phyloP scores from a whole-genome alignment of 2,329 filamentous ascomycete species.

The Colletotrichum siamense region DNA sequence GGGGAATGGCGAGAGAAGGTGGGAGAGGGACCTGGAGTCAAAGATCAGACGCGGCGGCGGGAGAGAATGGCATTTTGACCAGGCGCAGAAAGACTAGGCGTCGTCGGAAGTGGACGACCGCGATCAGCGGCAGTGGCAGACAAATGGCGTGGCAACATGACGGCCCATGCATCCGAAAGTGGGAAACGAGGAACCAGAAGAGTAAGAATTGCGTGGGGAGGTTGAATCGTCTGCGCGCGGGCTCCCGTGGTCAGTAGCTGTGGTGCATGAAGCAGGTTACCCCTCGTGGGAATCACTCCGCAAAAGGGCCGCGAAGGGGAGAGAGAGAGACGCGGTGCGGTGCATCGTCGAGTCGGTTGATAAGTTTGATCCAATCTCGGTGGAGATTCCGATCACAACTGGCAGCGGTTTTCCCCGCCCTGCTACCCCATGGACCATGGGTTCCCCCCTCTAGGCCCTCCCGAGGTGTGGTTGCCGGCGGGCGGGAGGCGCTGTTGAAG shows the following conservation, averaged over 20 bases:
- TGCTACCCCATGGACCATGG: neutral
- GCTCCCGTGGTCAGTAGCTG: neutral
- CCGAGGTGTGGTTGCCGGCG: neutral
- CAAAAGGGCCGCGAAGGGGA: constrained; percentile 4
- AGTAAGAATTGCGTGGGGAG: neutral
- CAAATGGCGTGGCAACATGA: constrained; percentile 6
- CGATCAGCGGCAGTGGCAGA: constrained; percentile 2
- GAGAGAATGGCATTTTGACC: constrained; percentile 12
- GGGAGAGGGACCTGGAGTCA: neutral
- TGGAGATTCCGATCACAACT: neutral
- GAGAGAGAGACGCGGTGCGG: neutral
- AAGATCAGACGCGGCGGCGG: neutral
- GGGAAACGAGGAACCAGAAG: neutral
- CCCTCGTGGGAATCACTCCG: neutral
- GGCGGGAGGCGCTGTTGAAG: neutral
- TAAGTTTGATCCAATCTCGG: neutral
- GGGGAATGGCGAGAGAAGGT: neutral
- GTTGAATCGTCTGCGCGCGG: neutral
- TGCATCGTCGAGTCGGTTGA: neutral
- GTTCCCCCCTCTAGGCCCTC: neutral
- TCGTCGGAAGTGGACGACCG: neutral
- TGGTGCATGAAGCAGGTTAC: neutral
- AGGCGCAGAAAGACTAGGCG: neutral
- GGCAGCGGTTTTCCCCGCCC: neutral
- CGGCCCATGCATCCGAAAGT: neutral